Base-by-base conservation (phyloP, 2,329 filamentous ascomycete species). In the Talaromyces piceae region DNA sequence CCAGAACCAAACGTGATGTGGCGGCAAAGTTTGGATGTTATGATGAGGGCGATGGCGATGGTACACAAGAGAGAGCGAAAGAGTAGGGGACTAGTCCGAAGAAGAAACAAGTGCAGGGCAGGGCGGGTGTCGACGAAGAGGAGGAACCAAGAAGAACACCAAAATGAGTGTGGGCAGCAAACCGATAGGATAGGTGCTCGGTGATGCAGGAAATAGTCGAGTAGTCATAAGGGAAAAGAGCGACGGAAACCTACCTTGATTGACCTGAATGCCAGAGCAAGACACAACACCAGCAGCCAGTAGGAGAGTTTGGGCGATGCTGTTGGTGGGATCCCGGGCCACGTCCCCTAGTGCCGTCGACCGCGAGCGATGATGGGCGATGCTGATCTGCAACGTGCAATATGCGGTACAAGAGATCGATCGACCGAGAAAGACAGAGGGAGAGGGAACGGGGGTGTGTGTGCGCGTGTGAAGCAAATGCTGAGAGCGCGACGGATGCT, bases 81-180 rank as follows among this genome's bases (percentile, higher is more conserved):
- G n/a, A n/a, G n/a, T n/a, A n/a, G n/a, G n/a, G n/a, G n/a, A n/a
- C n/a, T n/a, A n/a, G n/a, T n/a, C n/a, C n/a, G n/a, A n/a, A n/a
- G n/a, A n/a, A n/a, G n/a, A n/a, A n/a, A n/a, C n/a, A n/a, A n/a
- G n/a, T n/a, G n/a, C n/a, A n/a, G n/a, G n/a, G n/a, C n/a, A n/a
- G n/a, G n/a, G n/a, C n/a, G n/a, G n/a, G n/a, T n/a, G n/a, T n/a
- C n/a, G 53, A 57, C 56, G 52, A 57, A 59, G 56, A 59, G 49
- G 51, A 47, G 20, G 33, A 20, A 51, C 23, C 51, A 53, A 51
- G 53, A 50, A 49, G 44, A 16, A 47, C 49, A 48, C 52, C 30
- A 27, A 26, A 44, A 37, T 30, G 25, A 46, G 30, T 26, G 26
- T 27, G 23, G 37, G 33, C 13, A 8, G 18, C 31, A 33, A 33